A percentile compares a stretch with the other conserved stretches of the same genome.
Conservation (phyloP, 140 eudicot genomes). For the Ambrosia hybrid region DNA sequence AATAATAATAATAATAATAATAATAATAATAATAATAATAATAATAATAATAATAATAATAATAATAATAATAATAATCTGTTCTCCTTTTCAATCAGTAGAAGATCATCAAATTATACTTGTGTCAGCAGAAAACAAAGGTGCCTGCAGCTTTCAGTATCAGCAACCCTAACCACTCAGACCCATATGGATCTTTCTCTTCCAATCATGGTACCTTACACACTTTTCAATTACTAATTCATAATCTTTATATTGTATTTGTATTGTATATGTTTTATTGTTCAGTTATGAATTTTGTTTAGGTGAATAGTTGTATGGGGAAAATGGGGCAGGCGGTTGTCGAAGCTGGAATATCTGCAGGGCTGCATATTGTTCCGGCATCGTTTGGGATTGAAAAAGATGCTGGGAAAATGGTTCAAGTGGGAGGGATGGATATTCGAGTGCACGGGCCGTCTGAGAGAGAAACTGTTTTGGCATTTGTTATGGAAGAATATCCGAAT, state of each 20-base stretch:
- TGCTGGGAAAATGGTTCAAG: conserved; percentile 61
- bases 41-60: not conserved
- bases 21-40: not conserved
- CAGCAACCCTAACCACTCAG: conserved; percentile 29
- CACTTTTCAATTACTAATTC: too few relatives aligned
- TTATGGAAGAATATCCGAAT: conserved; percentile 54
- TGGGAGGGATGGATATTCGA: conserved; percentile 70
- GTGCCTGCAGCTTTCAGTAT: not conserved
- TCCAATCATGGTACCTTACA: conserved; percentile 38
- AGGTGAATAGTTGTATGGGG: conserved; percentile 94
- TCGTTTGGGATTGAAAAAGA: conserved; percentile 69
- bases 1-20: not conserved
- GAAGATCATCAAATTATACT: not conserved
- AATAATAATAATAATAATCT: not conserved
- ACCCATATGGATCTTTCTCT: conserved; percentile 25
- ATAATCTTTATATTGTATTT: not conserved
- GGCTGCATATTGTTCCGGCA: conserved; percentile 71
- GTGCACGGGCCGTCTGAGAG: conserved; percentile 69
- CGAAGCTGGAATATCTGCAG: conserved; percentile 79
- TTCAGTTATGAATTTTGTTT: not conserved
- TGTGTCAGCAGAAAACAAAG: conserved; percentile 19
- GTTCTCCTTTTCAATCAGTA: conserved; percentile 18
- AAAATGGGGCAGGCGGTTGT: conserved; percentile 96
- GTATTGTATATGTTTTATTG: not conserved
- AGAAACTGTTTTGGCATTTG: conserved; percentile 53